Conservation (phyloP, 768 basidiomycete species). For the Tremella yokohamensis region DNA sequence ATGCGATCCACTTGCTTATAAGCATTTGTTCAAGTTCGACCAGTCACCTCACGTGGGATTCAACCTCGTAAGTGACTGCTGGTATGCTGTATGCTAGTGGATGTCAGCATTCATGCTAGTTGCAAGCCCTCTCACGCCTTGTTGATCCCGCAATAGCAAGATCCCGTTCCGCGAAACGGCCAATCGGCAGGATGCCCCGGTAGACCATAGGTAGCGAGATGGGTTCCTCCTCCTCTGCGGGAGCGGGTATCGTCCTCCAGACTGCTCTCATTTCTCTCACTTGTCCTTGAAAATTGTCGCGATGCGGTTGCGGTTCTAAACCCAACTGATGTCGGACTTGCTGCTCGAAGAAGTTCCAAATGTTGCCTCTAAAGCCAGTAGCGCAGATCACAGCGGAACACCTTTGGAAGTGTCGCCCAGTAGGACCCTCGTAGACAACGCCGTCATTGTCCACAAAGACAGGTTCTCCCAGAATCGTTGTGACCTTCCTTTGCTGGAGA, state of each 20-base stretch:
- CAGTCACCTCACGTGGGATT: conserved; percentile 7
- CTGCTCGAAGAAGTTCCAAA: conserved; percentile 9
- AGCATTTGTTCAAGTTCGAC: background rate
- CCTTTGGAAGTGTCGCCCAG: background rate
- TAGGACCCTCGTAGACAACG: background rate
- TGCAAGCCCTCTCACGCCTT: background rate
- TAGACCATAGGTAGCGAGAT: background rate
- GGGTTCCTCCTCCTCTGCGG: background rate
- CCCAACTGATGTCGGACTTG: background rate
- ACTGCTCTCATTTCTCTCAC: background rate
- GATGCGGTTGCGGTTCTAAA: background rate
- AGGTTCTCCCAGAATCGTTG: too few relatives aligned
- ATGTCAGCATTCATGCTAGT: background rate
- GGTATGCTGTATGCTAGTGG: conserved; percentile 1
- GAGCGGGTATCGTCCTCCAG: background rate
- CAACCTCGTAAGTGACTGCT: conserved; percentile 7
- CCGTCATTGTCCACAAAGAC: background rate
- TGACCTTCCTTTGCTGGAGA: too few relatives aligned
- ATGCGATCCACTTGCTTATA: conserved; percentile 6
- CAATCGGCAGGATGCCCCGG: background rate
- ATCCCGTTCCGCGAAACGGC: background rate
- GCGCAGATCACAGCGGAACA: conserved; percentile 13
- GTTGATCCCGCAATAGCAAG: conserved; percentile 1
- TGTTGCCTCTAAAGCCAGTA: conserved; percentile 12
- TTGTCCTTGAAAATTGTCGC: background rate